These are phyloP conservation scores for Fraxinus pennsylvanica DNA, from an alignment of 257 asterid genomes.

Conservation along the genomic window DNA sequence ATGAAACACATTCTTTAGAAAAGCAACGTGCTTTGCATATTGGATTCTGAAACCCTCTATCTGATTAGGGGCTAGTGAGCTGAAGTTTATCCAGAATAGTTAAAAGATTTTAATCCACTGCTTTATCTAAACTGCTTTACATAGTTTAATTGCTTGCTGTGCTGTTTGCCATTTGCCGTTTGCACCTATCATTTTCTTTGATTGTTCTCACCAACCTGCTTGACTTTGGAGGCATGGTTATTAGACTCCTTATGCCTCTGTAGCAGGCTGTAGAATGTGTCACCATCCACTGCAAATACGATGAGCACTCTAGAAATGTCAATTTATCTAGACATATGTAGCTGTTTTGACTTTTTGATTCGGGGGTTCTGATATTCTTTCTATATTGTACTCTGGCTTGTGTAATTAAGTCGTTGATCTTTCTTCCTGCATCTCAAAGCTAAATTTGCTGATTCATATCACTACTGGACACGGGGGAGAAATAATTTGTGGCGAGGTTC, in stretches of 20 bases:
- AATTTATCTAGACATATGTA: neutral
- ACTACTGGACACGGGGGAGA: neutral
- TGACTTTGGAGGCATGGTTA: neutral
- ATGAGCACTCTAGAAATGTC: neutral
- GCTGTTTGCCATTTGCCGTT: neutral
- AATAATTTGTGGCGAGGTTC: slow-evolving; percentile 7
- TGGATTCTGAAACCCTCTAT: neutral
- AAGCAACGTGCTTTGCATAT: neutral
- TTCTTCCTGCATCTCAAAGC: slow-evolving; percentile 4
- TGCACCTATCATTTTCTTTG: neutral
- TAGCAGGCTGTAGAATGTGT: neutral
- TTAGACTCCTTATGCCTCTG: neutral
- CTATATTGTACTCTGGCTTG: neutral
- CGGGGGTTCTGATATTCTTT: neutral
- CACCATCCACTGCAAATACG: neutral
- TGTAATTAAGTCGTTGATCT: too few relatives aligned
- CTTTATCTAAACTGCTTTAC: neutral
- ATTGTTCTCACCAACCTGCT: neutral
- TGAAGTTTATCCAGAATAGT: neutral
- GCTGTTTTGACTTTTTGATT: neutral
- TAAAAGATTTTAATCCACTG: neutral
- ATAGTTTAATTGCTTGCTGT: neutral
- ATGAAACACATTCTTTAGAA: neutral
- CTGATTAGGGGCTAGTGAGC: neutral
- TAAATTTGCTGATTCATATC: slow-evolving; percentile 16